Percentiles rank a stretch among this genome's conserved stretches.
Evolutionary conservation across 306 rosid genomes (phyloP).

Genomic region (Phaseolus lunatus): DNA sequence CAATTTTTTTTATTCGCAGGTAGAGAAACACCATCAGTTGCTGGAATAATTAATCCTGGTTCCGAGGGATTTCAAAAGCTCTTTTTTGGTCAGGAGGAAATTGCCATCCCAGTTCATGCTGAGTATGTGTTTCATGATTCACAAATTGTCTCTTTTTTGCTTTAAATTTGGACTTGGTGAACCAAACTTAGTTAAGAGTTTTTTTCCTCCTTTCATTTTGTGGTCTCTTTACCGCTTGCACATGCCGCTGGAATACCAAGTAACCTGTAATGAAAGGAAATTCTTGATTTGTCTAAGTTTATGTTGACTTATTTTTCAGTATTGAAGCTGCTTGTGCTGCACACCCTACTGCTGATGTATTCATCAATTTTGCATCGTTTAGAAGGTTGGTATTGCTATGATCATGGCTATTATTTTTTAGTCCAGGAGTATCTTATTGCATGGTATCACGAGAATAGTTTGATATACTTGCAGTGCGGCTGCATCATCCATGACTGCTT

Average conservation of each 20-base stretch:
- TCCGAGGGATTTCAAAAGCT: conserved; percentile 95
- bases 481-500: conserved; percentile 83
- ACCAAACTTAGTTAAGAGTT: not conserved
- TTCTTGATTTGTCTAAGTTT: not conserved
- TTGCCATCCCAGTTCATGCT: conserved; percentile 90
- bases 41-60: conserved; percentile 92
- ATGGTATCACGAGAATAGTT: conserved; percentile 12
- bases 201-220: not conserved
- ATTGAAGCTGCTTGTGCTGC: conserved; percentile 88
- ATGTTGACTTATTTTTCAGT: conserved; percentile 60
- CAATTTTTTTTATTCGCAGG: conserved; percentile 57
- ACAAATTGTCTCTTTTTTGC: conserved; percentile 2
- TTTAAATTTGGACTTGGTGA: conserved; percentile 32
- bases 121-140: conserved; percentile 54
- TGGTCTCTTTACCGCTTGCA: not conserved
- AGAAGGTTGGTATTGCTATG: conserved; percentile 65
- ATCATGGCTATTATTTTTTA: not conserved
- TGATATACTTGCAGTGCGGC: conserved; percentile 71
- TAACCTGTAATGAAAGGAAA: conserved; percentile 28
- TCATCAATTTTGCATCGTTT: conserved; percentile 89
- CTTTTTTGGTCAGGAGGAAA: conserved; percentile 91
- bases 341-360: conserved; percentile 95
- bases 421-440: conserved; percentile 15
- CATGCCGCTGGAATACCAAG: not conserved
- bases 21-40: conserved; percentile 94